Base-by-base conservation (phyloP, 768 basidiomycete genomes). In the Neoboletus brunneissimus region DNA sequence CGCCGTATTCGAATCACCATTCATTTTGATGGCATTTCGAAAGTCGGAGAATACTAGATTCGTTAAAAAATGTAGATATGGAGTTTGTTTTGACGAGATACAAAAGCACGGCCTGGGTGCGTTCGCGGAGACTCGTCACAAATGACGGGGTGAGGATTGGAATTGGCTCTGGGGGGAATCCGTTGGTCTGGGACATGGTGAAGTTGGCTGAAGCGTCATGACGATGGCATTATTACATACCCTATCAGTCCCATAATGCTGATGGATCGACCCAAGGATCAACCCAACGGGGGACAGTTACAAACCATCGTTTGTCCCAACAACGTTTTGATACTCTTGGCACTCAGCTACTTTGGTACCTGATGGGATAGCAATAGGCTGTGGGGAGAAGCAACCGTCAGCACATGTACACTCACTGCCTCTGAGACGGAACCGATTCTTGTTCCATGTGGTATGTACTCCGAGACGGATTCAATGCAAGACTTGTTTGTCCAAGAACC, bases 41-140 rank as follows among this genome's bases (percentile, higher is more conserved):
- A 67, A 58, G 32, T 48, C 32, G n/a, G 61, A 51, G 59, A 23
- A 54, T 27, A 1, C 47, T 38, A 16, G 64, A 53, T 41, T 63
- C 50, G 18, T 59, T 57, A 20, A 65, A 67, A 48, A 54, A 65
- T 0, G 54, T 53, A 4, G 66, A 62, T 31, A 43, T 40, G 8
- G 64, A 58, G 35, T 67, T 67, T 10, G 60, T 58, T 22, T 61
- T 48, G 46, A 61, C 59, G 49, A 67, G 61, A 29, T 67, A 61
- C 15, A 61, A 61, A 34, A 67, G 66, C 54, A 65, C 57, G 35
- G 56, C 49, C 40, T 58, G 61, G 35, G 66, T 63, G 49, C 56
- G 63, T 34, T 68, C 45, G 10, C 52, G 56, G 29, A 67, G 68
- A 46, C 45, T 54, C 20, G 53, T 48, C 18, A 55, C 44, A 15